Evolutionary conservation across 2,329 filamentous ascomycete genomes (phyloP).

Genomic region (Rutstroemia sp.): DNA sequence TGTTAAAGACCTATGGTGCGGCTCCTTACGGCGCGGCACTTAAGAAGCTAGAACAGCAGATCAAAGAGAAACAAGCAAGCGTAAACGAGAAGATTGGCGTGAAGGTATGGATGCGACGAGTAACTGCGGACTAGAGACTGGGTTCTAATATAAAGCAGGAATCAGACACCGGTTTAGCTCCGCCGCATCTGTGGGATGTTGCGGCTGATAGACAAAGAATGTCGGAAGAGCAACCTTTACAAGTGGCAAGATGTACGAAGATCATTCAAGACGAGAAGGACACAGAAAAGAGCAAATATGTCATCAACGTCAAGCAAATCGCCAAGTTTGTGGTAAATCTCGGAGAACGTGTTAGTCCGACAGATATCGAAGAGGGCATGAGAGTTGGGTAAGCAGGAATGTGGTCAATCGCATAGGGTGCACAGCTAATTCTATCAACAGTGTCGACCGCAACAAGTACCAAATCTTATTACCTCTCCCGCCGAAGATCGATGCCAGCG

Average conservation of each 20-base stretch:
- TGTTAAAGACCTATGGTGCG: constrained; percentile 97
- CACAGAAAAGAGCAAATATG: constrained; percentile 97
- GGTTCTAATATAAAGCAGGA: constrained; percentile 48
- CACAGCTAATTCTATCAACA: constrained; percentile 20
- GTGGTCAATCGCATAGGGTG: constrained; percentile 5
- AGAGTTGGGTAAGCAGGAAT: constrained; percentile 62
- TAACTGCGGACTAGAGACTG: neutral
- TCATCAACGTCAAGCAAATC: constrained; percentile 99
- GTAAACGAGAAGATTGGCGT: constrained; percentile 98
- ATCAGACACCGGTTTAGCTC: constrained; percentile 96
- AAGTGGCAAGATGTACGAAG: constrained; percentile 97
- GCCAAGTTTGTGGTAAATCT: constrained; percentile 99
- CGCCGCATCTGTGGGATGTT: constrained; percentile 97
- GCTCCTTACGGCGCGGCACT: constrained; percentile 89
- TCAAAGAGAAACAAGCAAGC: constrained; percentile 97
- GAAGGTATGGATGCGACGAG: constrained; percentile 44
- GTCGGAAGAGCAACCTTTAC: constrained; percentile 94
- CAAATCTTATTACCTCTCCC: constrained; percentile 94
- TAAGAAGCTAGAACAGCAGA: constrained; percentile 98
- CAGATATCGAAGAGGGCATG: constrained; percentile 99
- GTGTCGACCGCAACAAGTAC: constrained; percentile 97
- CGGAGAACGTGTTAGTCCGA: constrained; percentile 91
- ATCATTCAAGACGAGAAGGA: constrained; percentile 97
- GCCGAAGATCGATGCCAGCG: constrained; percentile 96
- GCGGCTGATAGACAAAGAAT: constrained; percentile 97